phyloP scores from a whole-genome alignment of 176 grass and related monocot genomes.

The Musa schizocarpa region DNA sequence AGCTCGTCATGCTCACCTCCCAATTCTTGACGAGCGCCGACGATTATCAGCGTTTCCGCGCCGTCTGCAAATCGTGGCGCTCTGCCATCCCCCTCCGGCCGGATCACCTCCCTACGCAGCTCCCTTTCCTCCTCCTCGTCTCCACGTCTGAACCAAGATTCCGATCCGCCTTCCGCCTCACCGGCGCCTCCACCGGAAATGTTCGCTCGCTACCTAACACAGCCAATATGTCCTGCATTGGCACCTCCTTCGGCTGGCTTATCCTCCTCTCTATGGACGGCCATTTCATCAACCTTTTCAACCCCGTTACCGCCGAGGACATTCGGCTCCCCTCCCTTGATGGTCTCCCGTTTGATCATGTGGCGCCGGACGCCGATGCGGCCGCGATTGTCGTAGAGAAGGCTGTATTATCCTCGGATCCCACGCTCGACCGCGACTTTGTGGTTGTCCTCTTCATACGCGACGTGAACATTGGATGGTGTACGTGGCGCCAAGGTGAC shows the following conservation, averaged over 20 bases:
- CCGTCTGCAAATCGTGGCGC: conserved; percentile 26
- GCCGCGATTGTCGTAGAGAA: too few species aligned
- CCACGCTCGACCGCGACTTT: too few species aligned
- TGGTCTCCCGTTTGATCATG: too few species aligned
- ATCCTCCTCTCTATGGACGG: neutral
- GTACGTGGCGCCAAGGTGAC: too few species aligned
- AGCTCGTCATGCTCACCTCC: too few species aligned
- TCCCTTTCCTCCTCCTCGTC: conserved; percentile 22
- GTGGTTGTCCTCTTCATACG: too few species aligned
- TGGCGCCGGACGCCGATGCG: too few species aligned
- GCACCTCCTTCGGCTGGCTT: conserved; percentile 27
- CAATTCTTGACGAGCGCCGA: neutral
- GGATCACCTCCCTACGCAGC: conserved; percentile 28
- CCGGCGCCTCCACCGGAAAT: conserved; percentile 10
- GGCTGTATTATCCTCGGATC: too few species aligned
- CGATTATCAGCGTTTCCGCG: conserved; percentile 30
- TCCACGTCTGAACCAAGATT: neutral
- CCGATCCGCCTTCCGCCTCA: neutral
- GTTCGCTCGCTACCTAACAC: neutral
- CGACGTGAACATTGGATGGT: too few species aligned
- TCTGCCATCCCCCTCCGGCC: conserved; percentile 7
- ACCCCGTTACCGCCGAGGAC: neutral
- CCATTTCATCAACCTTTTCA: conserved; percentile 20
- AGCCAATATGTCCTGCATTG: conserved; percentile 5
- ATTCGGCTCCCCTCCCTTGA: too few species aligned